A percentile compares a stretch with the other conserved stretches of the same genome.
Evolutionary conservation across 495 filamentous ascomycete genomes (phyloP).

Genomic region (Neurospora cerealis): DNA sequence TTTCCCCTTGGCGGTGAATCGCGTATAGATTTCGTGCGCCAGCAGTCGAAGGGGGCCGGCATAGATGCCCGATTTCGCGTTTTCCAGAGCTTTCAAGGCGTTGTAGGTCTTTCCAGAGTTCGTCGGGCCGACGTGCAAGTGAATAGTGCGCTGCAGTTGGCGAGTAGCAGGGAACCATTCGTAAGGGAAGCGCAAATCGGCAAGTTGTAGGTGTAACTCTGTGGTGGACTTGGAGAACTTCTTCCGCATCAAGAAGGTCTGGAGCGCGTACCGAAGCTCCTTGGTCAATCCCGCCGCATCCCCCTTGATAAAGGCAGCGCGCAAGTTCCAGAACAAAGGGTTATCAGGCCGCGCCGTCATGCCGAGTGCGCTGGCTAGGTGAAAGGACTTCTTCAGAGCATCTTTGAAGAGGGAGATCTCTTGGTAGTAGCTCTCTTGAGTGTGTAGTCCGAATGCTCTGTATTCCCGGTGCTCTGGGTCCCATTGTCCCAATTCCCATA

Average conservation of each 20-base stretch:
- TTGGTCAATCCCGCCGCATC: constrained; percentile 38
- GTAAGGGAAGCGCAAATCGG: constrained; percentile 72
- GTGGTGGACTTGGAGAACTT: constrained; percentile 22
- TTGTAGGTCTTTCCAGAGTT: constrained; percentile 99
- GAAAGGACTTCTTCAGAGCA: constrained; percentile 25
- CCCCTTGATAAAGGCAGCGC: constrained; percentile 42
- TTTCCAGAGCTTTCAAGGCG: constrained; percentile 77
- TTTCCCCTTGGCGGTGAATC: constrained; percentile 66
- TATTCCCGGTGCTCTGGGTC: constrained; percentile 14
- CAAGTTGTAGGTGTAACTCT: constrained; percentile 50
- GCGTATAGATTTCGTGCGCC: constrained; percentile 84
- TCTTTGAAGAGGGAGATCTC: constrained; percentile 27
- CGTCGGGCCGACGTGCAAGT: constrained; percentile 93
- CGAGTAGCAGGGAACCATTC: constrained; percentile 89
- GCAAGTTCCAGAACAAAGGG: constrained; percentile 44
- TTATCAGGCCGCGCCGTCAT: constrained; percentile 28
- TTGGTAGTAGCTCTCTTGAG: constrained; percentile 18
- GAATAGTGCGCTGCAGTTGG: constrained; percentile 65
- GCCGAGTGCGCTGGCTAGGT: constrained; percentile 20
- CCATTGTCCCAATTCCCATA: constrained; percentile 7
- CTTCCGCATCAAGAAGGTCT: constrained; percentile 35
- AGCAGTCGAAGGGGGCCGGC: constrained; percentile 84
- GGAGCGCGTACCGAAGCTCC: constrained; percentile 55
- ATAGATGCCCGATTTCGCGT: constrained; percentile 69
- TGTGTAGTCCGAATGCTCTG: constrained; percentile 21